Percentiles rank a stretch among this genome's conserved stretches.
These are phyloP conservation scores for Boletellus sp. DNA, from an alignment of 1,284 basidiomycete species.

Conservation along the genomic window DNA sequence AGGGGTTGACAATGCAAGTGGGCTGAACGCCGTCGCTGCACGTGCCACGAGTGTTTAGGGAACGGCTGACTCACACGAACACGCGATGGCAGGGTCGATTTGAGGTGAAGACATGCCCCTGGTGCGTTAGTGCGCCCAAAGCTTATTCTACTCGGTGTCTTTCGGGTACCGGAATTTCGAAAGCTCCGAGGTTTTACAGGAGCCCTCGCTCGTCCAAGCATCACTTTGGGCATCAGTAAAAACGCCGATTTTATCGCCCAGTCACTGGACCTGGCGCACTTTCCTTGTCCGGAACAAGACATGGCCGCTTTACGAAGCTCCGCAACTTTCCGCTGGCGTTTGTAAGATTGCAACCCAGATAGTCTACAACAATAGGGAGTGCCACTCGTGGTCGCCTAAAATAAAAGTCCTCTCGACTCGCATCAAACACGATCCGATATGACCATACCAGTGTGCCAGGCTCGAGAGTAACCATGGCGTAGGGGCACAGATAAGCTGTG, in stretches of 20 bases:
- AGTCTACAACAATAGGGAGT: conserved; percentile 8
- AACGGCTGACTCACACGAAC: too few relatives aligned
- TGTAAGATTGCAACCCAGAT: neutral
- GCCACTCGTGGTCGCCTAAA: too few relatives aligned
- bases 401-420: too few relatives aligned
- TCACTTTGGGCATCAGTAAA: neutral
- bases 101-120: conserved; percentile 2
- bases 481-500: too few relatives aligned
- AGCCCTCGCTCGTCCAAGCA: too few relatives aligned
- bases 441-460: too few relatives aligned
- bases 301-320: conserved; percentile 1
- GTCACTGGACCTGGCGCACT: conserved; percentile 4
- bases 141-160: conserved; percentile 1
- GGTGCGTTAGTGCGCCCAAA: neutral
- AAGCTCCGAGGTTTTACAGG: conserved; percentile 4
- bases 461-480: too few relatives aligned
- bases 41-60: too few relatives aligned
- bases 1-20: too few relatives aligned
- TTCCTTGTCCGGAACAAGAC: conserved; percentile 13
- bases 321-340: conserved; percentile 5
- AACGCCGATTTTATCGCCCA: conserved; percentile 26
- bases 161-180: neutral
- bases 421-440: too few relatives aligned
- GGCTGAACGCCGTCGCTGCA: too few relatives aligned
- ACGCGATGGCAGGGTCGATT: too few relatives aligned